Evolutionary conservation across 257 asterid genomes (phyloP).

Genomic region (Rubia yunnanensis): DNA sequence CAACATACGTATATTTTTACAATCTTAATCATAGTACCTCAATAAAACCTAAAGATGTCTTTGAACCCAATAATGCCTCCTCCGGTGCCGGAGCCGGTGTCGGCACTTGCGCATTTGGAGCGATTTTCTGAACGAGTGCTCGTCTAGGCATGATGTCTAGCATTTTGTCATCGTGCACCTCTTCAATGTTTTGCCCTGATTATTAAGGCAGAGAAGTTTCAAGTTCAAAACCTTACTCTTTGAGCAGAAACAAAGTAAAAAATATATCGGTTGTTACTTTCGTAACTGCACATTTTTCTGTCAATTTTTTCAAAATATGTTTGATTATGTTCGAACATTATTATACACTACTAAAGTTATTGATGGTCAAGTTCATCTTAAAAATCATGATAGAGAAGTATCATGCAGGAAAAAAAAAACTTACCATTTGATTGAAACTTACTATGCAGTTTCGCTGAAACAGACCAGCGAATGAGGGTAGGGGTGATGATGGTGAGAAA

Average conservation of each 20-base stretch:
- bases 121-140: conserved; percentile 34
- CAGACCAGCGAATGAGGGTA: conserved; percentile 50
- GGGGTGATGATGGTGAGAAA: conserved; percentile 65
- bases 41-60: background rate
- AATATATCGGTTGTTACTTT: too few relatives aligned
- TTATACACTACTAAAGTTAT: too few relatives aligned
- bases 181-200: conserved; percentile 29
- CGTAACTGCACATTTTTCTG: background rate
- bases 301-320: background rate
- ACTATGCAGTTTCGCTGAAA: conserved; percentile 37
- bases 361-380: too few relatives aligned
- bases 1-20: background rate
- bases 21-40: too few relatives aligned
- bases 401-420: background rate
- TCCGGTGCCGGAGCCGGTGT: conserved; percentile 14
- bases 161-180: background rate
- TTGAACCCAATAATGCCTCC: background rate
- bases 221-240: too few relatives aligned
- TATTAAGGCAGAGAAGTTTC: too few relatives aligned
- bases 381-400: too few relatives aligned
- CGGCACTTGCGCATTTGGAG: conserved; percentile 11
- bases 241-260: background rate
- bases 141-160: conserved; percentile 38
- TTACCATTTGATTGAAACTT: conserved; percentile 28
- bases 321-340: too few relatives aligned